Percentiles rank a stretch among this genome's conserved stretches.
Evolutionary conservation across 2,329 filamentous ascomycete genomes (phyloP).

Genomic region (Waltergamsia citrina): DNA sequence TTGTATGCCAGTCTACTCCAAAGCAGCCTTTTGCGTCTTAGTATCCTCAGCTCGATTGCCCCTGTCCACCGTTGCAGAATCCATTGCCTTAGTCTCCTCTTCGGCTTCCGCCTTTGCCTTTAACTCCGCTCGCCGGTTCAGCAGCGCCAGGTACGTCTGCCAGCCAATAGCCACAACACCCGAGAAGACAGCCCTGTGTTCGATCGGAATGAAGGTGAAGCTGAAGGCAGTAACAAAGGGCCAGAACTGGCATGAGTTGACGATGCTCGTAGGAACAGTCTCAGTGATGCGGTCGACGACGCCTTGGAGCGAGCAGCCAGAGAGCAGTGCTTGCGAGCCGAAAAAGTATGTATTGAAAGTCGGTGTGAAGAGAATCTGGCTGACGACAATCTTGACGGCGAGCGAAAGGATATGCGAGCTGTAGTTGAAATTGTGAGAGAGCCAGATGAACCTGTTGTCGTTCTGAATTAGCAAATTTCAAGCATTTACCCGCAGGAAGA

Average conservation of each 20-base stretch:
- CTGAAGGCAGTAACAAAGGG: constrained; percentile 78
- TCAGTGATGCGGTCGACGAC: constrained; percentile 61
- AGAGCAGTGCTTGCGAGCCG: constrained; percentile 64
- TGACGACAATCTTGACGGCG: constrained; percentile 66
- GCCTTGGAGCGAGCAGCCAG: constrained; percentile 55
- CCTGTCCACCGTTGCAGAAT: too few species aligned
- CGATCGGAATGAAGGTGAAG: constrained; percentile 72
- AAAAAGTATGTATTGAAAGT: constrained; percentile 81
- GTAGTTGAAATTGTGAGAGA: constrained; percentile 79
- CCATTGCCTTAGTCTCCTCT: neutral
- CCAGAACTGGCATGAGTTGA: constrained; percentile 83
- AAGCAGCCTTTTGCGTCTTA: too few species aligned
- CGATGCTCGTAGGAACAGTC: constrained; percentile 67
- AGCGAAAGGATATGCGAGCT: constrained; percentile 62
- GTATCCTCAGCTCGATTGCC: too few species aligned
- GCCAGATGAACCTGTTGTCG: constrained; percentile 77
- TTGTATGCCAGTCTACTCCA: too few species aligned
- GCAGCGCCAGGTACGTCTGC: constrained; percentile 81
- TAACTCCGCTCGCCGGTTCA: constrained; percentile 64
- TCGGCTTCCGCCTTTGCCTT: constrained; percentile 24
- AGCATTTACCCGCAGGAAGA: neutral
- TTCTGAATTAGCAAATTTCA: neutral
- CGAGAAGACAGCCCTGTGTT: constrained; percentile 73
- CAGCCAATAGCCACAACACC: constrained; percentile 76
- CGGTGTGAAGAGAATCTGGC: constrained; percentile 74